Evolutionary conservation across 2,329 filamentous ascomycete genomes (phyloP), one percentile per base, ranked within the genome.

Genomic region (Colletotrichum horii): DNA sequence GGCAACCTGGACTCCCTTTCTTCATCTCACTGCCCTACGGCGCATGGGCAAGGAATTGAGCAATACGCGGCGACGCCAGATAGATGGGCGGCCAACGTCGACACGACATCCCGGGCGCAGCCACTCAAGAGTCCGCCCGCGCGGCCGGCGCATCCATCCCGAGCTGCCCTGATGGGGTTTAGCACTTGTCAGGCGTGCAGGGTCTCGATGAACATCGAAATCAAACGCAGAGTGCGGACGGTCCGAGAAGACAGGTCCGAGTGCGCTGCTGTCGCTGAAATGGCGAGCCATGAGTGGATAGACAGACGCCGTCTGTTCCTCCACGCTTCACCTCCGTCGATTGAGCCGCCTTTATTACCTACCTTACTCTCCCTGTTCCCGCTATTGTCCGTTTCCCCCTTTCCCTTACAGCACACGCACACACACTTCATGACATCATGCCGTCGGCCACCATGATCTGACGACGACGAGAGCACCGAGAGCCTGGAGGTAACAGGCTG

Each of bases 121-220:
- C 69, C 69, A 64, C 22, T 64, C 24, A 52, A 72, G 36, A 68
- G 58, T 38, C 73, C 73, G 70, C 70, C 70, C 73, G 72, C 66
- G 64, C 65, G 60, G 36, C 73, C 73, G 73, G 73, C 70, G 64
- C 70, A 65, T 73, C 43, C 70, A 58, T 75, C 73, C 73, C 70
- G 70, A 73, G 34, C 32, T 48, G 43, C 22, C 73, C 58, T 22
- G 69, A 75, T 67, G 22, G 34, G 56, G 73, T 55, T 72, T 72
- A 75, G 73, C 73, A 64, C 55, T 72, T 66, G 38, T 72, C 69
- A 72, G 55, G 62, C 55, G 56, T 72, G 72, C 69, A 75, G 70
- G 70, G 69, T 73, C 32, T 67, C 38, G 70, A 75, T 36, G 73
- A 75, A 75, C 43, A 75, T 75, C 73, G 64, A 75, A 75, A 75